Base-by-base conservation (phyloP, 2,329 filamentous ascomycete species). In the Camillea tinctor region DNA sequence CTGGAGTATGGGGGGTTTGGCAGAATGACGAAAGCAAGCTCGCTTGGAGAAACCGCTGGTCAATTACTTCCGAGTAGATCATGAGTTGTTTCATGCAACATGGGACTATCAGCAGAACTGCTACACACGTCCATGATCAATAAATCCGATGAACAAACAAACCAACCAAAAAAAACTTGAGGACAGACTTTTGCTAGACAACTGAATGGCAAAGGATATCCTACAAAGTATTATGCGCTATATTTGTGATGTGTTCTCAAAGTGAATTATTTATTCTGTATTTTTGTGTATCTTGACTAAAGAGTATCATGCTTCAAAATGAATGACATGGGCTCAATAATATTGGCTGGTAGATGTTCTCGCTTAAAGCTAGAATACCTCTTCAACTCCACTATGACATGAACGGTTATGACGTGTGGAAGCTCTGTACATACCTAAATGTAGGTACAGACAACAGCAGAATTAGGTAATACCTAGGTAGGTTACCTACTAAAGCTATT, bases 21-120 rank as follows among this genome's bases (percentile, higher is more conserved):
- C 70, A 72, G 52, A 70, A 69, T 77, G 73, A 68, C 68, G 67
- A 69, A 61, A 66, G 67, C 40, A 62, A 60, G 63, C 58, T 63
- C 67, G 59, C 57, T 60, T 62, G 61, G 65, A 67, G 70, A 72
- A n/a, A 71, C 57, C 61, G 67, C 64, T 69, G 70, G 69, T 70
- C 69, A 72, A 71, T 60, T 62, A 64, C 60, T 59, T 64, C 71
- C 70, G 69, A 69, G 70, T 70, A 66, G 65, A 67, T 62, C 53
- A 61, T 58, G 36, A 53, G 62, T 55, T 64, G 67, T 71, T 71
- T 71, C 71, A 67, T 61, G 54, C 58, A 66, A 62, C 60, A 60
- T 62, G 24, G 66, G 62, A 17, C 20, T 30, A 52, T 50, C 58
- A 60, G 64, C 61, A 61, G n/a, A 53, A 26, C 52, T 49, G 24